Evolutionary conservation across 495 filamentous ascomycete genomes (phyloP), one percentile per base, ranked within the genome.

Genomic region (Penicillium herquei): DNA sequence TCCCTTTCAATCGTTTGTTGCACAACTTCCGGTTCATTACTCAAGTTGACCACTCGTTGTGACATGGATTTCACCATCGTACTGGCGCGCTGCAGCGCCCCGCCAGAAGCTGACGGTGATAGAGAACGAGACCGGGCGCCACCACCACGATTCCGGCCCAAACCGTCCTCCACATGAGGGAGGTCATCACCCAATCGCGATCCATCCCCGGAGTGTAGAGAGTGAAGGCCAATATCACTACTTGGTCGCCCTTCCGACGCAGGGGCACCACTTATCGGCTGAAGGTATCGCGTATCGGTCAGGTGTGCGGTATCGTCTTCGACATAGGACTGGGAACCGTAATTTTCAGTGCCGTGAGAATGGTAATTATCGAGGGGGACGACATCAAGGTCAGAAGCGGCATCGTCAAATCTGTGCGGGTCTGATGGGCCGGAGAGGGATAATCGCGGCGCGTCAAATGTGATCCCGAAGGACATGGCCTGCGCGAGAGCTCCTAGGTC

Each of bases 41-140:
- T 96, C 54, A 99, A 78, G 67, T 96, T 97, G 64, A 98, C 94
- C 53, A 99, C 91, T 70, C 94, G 91, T 72, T 96, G 91, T 16
- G 95, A 97, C 85, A 98, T 95, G 60, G 92, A 92, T 61, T 92
- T 88, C 71, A 99, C 87, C 64, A 98, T 94, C 4, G 92, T 95
- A 33, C 92, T 89, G 51, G 94, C 90, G 60, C 90, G 78, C 17
- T 81, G 80, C 51, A 96, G 69, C 35, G 91, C 85, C 40, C 87
- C 82, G 47, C 78, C 79, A 10, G 84, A 81, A 8, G 82, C 67
- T n/a, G 84, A 85, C 4, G 84, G 78, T 5, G 92, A 96, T 64
- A 84, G 47, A 66, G 86, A 78, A 66, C 88, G 72, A 68, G 76
- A 72, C 66, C 79, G 61, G 69, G 74, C 72, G 68, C 79, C 61